Evolutionary conservation across 768 basidiomycete genomes (phyloP), one percentile per base, ranked within the genome.

Genomic region (Calocera viscosa): DNA sequence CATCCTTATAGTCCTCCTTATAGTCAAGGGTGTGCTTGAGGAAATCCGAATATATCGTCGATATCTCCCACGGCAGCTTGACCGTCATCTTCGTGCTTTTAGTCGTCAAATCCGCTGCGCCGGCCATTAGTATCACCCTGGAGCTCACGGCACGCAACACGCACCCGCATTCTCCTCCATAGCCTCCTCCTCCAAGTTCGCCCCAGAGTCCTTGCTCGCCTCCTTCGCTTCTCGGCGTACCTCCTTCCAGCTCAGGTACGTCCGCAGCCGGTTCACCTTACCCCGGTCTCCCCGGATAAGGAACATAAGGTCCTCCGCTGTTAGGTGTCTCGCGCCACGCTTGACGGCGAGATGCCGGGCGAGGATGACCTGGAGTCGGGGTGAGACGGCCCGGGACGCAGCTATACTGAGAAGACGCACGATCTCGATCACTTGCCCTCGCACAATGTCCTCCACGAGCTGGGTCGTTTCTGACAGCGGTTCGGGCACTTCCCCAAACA

Each of bases 241-340:
- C 70, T 96, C 94, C 73, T 95, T 96, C 94, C 94, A 98, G 0
- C 90, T 91, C 26, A 98, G 82, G 73, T 96, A 98, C 11, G 91
- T 95, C 35, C 92, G 79, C 32, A 98, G 80, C 49, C 94, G 82
- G 77, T 96, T 95, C 69, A 98, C 91, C 75, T 95, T 96, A 8
- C 89, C 90, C 70, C 90, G 80, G 78, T 98, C 94, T 72, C 95
- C 89, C 3, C 94, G 87, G 72, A 98, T 93, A 73, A 96, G 87
- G 71, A 96, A 97, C 70, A 98, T 92, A 66, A 98, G 86, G 76
- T 98, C 94, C 76, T 98, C 94, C 0, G 93, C 89, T 1, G 90
- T 86, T 40, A 95, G 82, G 70, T 87, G 91, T 24, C 93, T 87
- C 5, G 91, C 90, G 0, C 89, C 87, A 7, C 94, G 86, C 35